Evolutionary conservation across 768 basidiomycete genomes (phyloP), one percentile per base, ranked within the genome.

Genomic region (Hydnomerulius pinastri): DNA sequence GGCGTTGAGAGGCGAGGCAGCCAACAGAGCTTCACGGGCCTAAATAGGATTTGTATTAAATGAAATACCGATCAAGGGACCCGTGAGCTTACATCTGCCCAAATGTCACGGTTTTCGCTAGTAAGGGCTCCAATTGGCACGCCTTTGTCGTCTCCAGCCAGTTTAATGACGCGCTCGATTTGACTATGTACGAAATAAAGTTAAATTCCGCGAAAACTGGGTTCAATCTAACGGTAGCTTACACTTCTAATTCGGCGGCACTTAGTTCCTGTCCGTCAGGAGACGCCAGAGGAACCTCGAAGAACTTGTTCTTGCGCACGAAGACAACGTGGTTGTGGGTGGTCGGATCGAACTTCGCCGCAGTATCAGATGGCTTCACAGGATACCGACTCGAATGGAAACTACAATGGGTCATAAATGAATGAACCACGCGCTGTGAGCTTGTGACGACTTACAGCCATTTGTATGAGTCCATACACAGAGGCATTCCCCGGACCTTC

Each of bases 311-410:
- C 72, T 94, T 95, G 47, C 95, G 83, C 28, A 98, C 67, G 48
- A 96, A 91, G 28, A 95, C 82, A 64, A 97, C 79, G 71, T 98
- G 94, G 57, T 97, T 90, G 71, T 96, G 79, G 12, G 74, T 67
- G 40, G 71, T 68, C 2, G 87, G 73, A 58, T 90, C 81, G 66
- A 92, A 96, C 69, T 93, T 95, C 46, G 71, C 71, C 6, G 91
- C 92, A 1, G 84, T 88, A 63, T 98, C 97, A 4, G 83, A 80
- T 0, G 90, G 89, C 55, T 87, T 84, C 43, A 76, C 77, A 4
- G 97, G 97, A 67, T 92, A 87, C 18, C 97, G 85, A n/a, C 81
- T 84, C 1, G 95, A 77, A 69, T 98, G 97, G 82, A 99, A 99
- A 21, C 87, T 90, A 55, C 33, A 48, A 23, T 6, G 23, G 24